Conservation (phyloP, 495 filamentous ascomycete genomes). For the Penicillium turbatum region DNA sequence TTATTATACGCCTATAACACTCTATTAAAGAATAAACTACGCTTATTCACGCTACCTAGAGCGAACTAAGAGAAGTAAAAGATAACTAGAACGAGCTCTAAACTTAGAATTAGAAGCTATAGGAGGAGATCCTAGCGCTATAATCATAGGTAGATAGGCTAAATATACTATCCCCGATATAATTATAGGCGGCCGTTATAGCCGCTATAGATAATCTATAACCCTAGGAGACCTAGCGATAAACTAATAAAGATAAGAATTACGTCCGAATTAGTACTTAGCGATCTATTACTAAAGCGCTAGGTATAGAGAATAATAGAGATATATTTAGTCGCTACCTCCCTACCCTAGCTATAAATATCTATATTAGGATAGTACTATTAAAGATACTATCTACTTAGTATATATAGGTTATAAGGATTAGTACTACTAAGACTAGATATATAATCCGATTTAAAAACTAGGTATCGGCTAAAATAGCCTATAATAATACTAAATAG, state of each 20-base stretch:
- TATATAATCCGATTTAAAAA: constrained; percentile 22
- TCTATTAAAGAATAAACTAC: neutral
- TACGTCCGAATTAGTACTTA: constrained; percentile 15
- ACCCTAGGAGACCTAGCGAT: constrained; percentile 4
- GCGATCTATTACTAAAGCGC: neutral
- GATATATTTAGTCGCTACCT: constrained; percentile 15
- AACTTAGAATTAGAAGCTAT: constrained; percentile 9
- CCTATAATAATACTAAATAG: constrained; percentile 14
- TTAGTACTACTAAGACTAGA: constrained; percentile 22
- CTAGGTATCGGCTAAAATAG: constrained; percentile 8
- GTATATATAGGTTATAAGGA: constrained; percentile 15
- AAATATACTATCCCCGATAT: neutral
- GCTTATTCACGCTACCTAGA: neutral
- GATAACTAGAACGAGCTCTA: constrained; percentile 3
- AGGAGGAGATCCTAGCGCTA: neutral
- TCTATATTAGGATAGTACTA: constrained; percentile 16
- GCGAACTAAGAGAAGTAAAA: constrained; percentile 5
- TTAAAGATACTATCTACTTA: constrained; percentile 12
- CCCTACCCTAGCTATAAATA: constrained; percentile 10
- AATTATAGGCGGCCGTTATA: constrained; percentile 1
- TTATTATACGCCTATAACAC: neutral
- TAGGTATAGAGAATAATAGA: constrained; percentile 1
- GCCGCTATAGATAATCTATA: neutral
- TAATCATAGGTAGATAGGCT: neutral
- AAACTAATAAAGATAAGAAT: constrained; percentile 9